phyloP scores from a whole-genome alignment of 768 basidiomycete genomes.

The Russula griseocarnosa region DNA sequence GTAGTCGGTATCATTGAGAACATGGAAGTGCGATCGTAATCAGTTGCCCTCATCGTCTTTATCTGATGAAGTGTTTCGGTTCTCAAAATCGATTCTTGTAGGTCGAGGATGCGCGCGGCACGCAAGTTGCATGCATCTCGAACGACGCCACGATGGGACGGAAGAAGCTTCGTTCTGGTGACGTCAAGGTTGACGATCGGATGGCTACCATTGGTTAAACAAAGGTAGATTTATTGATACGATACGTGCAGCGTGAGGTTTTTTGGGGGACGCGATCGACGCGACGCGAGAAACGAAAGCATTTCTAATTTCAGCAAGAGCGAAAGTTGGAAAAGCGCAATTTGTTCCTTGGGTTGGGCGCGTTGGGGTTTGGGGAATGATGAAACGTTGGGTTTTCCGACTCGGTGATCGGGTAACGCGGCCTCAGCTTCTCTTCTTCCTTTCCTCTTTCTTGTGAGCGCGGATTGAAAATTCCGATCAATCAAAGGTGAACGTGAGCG shows the following conservation, averaged over 20 bases:
- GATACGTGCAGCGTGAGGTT: no score
- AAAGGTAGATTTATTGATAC: not conserved
- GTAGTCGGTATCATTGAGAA: conserved; percentile 75
- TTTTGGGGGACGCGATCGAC: conserved; percentile 70
- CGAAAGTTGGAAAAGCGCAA: no score
- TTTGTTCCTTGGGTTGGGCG: conserved; percentile 55
- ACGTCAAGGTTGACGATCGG: not conserved
- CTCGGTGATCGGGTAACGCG: conserved; percentile 83
- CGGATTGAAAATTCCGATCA: conserved; percentile 45
- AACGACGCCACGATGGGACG: conserved; percentile 81
- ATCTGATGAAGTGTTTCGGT: conserved; percentile 31
- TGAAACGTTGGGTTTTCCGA: conserved; percentile 92
- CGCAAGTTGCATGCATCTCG: conserved; percentile 73
- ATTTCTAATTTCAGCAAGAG: conserved; percentile 51
- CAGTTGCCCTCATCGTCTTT: conserved; percentile 43
- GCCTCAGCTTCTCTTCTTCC: no score
- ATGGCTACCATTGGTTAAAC: not conserved
- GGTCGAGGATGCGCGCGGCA: conserved; percentile 49
- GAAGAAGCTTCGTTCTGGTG: conserved; percentile 69
- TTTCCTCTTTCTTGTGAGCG: conserved; percentile 41
- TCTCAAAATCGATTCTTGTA: conserved; percentile 55
- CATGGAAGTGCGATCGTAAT: conserved; percentile 59
- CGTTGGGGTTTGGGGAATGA: conserved; percentile 69
- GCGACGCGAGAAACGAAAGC: conserved; percentile 75
- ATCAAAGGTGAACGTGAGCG: no score